Conservation (phyloP, 192 early-diverging fungal genomes). For the Backusella parvicylindrica region DNA sequence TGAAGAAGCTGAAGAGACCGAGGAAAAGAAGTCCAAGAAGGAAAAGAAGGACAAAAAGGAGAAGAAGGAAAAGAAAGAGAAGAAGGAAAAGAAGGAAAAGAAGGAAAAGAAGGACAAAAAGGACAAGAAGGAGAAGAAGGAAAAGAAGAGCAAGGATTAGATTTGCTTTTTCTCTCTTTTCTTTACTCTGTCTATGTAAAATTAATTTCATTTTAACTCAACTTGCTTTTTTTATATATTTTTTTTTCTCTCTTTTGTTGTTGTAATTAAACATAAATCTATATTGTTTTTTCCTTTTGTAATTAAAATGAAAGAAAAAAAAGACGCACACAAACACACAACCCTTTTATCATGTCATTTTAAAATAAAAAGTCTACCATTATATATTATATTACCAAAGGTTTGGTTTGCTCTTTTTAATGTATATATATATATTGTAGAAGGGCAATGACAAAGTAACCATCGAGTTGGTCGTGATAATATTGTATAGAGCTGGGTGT, state of each 20-base stretch:
- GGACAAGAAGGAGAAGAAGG: conserved; percentile 10
- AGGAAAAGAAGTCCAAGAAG: conserved; percentile 45
- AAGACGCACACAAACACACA: not conserved
- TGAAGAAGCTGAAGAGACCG: conserved; percentile 36
- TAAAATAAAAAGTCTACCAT: conserved; percentile 5
- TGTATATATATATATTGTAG: no score
- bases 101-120: conserved; percentile 40
- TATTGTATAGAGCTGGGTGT: no score
- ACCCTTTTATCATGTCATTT: not conserved
- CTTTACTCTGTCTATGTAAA: not conserved
- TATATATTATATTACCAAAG: not conserved
- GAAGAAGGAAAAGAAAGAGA: conserved; percentile 52
- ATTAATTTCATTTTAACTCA: conserved; percentile 1
- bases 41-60: conserved; percentile 51
- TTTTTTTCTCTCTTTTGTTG: conserved; percentile 1
- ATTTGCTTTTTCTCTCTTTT: not conserved
- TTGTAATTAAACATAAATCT: conserved; percentile 3
- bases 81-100: conserved; percentile 41
- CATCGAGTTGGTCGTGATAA: no score
- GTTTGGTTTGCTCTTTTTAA: no score
- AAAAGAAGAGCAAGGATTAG: not conserved
- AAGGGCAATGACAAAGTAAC: no score
- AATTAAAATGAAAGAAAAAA: not conserved
- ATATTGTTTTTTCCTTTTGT: not conserved
- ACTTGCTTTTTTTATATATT: conserved; percentile 4